Base-by-base conservation (phyloP, 2,329 filamentous ascomycete genomes). In the Sphaerulina musiva region DNA sequence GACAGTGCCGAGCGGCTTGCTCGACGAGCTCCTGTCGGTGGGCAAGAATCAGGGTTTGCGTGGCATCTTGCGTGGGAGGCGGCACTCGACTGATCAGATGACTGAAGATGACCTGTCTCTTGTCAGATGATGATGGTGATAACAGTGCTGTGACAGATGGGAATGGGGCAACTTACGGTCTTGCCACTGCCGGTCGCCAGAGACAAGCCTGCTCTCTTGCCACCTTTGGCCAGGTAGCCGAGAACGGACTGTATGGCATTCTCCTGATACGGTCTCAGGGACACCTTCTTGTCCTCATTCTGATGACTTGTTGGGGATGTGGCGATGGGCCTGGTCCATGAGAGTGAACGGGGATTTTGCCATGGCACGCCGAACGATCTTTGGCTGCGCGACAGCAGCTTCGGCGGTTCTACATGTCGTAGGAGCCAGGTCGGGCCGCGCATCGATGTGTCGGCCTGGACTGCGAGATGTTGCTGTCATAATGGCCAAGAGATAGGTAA, bases 1-100 rank as follows among this genome's bases (percentile, higher is more conserved):
- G 78, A 69, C 93, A 97, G 70, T 98, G 93, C 3, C 80, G 79
- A 8, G 89, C 89, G 3, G 93, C 93, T 73, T 98, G 93, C 68
- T 97, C 89, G 29, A 97, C 90, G 1, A 98, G 81, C 72, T 98
- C 93, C 46, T 89, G 84, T 29, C 93, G 84, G 71, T 98, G 93
- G 12, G 90, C 93, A 42, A 98, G 77, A 59, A 98, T 95, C 55
- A 98, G 78, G 0, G 92, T 95, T 68, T 89, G 89, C 1, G 81
- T 81, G 20, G 85, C 85, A 56, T 73, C 68, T 31, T 78, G 69
- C 48, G 76, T 74, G 9, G 75, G 76, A 5, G 84, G 72, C 49
- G 76, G 70, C 48, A 97, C 77, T 54, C 87, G 85, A 64, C 88
- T 83, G 58, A 98, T 95, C 44, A 98, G 79, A 68, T 95, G 90